Evolutionary conservation across 1,284 basidiomycete genomes (phyloP), one percentile per base, ranked within the genome.

Genomic region (Boletellus deceptivus): DNA sequence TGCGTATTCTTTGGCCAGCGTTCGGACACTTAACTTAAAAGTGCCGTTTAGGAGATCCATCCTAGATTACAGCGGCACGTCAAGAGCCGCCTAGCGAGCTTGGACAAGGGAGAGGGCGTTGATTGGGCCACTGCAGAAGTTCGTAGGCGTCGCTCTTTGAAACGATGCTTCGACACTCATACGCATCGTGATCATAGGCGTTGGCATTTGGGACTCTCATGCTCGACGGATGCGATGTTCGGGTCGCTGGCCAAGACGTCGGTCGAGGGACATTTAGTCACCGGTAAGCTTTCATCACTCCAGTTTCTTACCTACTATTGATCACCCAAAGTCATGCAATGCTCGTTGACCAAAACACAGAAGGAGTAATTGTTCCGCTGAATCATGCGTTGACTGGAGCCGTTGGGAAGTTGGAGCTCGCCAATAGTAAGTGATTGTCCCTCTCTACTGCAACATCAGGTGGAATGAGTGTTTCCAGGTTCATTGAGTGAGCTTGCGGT

Each of bases 101-200:
- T 95, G 39, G 82, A 91, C 46, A 72, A 71, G n/a, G 86, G 81
- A 3, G 75, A 75, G 36, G 87, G 86, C 1, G 70, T 96, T 38
- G 91, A 94, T 64, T 95, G 89, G 78, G 89, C 91, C 1, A 92
- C 90, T 31, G 92, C 89, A 10, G 93, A 96, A 74, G 89, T 83
- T 49, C 8, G 70, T 57, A 0, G 18, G 27, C 20, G n/a, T 36
- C 24, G 20, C 10, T 37, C 7, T 2, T 36, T n/a, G 14, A 4
- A 24, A 41, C 0, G 13, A 35, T 9, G 27, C 3, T 31, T 3
- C 13, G 5, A 11, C 13, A 9, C 10, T 18, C n/a, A 22, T n/a
- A 31, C 17, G 27, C n/a, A 35, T 25, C 18, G 31, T 14, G 7
- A 13, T 46, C 1, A 36, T 44, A 87, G 83, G 87, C 91, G 0